Evolutionary conservation across 768 basidiomycete species (phyloP).

Genomic region (Pleurotus tuoliensis): DNA sequence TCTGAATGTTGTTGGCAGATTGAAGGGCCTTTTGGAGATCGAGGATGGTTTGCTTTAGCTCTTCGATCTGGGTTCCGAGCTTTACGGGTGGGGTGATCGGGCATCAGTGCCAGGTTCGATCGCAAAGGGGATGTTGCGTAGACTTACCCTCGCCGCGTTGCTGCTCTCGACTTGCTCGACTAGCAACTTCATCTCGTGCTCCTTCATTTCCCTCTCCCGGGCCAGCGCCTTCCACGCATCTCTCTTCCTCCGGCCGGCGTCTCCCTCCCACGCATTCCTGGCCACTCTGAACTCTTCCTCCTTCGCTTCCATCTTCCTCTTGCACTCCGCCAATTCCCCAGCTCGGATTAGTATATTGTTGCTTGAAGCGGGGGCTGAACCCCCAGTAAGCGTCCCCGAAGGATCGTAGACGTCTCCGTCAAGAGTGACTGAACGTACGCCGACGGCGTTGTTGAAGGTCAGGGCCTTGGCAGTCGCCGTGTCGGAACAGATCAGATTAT

Average conservation of each 20-base stretch:
- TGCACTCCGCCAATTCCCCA: constrained; percentile 74
- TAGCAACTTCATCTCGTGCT: constrained; percentile 79
- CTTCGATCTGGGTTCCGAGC: constrained; percentile 80
- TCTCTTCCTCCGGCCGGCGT: constrained; percentile 52
- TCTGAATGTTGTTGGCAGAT: constrained; percentile 72
- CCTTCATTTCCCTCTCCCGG: constrained; percentile 82
- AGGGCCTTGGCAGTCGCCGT: constrained; percentile 82
- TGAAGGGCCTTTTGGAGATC: constrained; percentile 57
- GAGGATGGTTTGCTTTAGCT: constrained; percentile 58
- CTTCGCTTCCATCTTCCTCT: constrained; percentile 52
- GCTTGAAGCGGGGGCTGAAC: constrained; percentile 70
- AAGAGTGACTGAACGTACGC: constrained; percentile 84
- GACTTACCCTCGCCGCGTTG: constrained; percentile 80
- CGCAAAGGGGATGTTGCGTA: no score
- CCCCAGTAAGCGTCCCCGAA: constrained; percentile 89
- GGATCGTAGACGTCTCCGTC: constrained; percentile 97
- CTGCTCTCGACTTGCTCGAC: constrained; percentile 85
- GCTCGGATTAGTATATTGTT: constrained; percentile 76
- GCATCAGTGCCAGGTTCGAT: not conserved
- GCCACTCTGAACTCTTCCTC: constrained; percentile 36
- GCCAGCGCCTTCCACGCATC: constrained; percentile 62
- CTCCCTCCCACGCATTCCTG: constrained; percentile 52
- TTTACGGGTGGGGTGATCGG: constrained; percentile 23
- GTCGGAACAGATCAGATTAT: constrained; percentile 89
- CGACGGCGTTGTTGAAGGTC: constrained; percentile 70